Conservation (phyloP, 768 basidiomycete genomes). For the Cystofilobasidium macerans region DNA sequence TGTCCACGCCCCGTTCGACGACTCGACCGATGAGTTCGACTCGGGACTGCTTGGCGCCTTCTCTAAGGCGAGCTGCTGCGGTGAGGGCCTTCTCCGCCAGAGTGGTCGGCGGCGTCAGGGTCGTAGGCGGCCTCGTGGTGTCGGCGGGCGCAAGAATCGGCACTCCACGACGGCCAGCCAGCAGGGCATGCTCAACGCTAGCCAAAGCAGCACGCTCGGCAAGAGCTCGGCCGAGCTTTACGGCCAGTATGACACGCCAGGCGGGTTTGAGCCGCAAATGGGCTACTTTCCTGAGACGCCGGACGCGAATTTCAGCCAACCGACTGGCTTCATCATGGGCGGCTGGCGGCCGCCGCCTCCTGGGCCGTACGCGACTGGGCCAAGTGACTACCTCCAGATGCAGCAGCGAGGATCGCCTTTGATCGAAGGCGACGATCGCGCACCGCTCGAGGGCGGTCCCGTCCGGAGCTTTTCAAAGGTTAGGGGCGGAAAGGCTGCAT, state of each 20-base stretch:
- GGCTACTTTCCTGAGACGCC: constrained; percentile 28
- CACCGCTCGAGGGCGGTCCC: constrained; percentile 26
- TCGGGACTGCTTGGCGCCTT: constrained; percentile 79
- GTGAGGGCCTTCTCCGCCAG: constrained; percentile 45
- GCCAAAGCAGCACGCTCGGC: constrained; percentile 12
- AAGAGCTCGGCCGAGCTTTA: neutral
- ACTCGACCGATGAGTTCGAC: constrained; percentile 64
- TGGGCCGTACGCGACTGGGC: neutral
- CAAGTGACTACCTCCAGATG: neutral
- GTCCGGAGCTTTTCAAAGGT: constrained; percentile 70
- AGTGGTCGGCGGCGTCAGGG: constrained; percentile 49
- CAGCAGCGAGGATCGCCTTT: neutral
- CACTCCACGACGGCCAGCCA: constrained; percentile 30
- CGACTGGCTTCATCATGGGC: constrained; percentile 78
- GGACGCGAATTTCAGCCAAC: constrained; percentile 26
- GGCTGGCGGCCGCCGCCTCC: constrained; percentile 61
- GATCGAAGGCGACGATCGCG: constrained; percentile 26
- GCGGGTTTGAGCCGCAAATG: neutral
- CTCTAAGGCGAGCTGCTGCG: constrained; percentile 36
- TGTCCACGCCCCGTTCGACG: constrained; percentile 70
- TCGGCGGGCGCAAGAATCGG: constrained; percentile 1
- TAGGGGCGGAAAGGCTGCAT: constrained; percentile 76
- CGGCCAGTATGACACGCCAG: neutral
- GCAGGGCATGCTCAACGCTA: constrained; percentile 22
- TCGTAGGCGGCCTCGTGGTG: constrained; percentile 26